A percentile compares a stretch with the other conserved stretches of the same genome.
Evolutionary conservation across 2,329 filamentous ascomycete genomes (phyloP).

Genomic region (Akanthomyces muscarius): DNA sequence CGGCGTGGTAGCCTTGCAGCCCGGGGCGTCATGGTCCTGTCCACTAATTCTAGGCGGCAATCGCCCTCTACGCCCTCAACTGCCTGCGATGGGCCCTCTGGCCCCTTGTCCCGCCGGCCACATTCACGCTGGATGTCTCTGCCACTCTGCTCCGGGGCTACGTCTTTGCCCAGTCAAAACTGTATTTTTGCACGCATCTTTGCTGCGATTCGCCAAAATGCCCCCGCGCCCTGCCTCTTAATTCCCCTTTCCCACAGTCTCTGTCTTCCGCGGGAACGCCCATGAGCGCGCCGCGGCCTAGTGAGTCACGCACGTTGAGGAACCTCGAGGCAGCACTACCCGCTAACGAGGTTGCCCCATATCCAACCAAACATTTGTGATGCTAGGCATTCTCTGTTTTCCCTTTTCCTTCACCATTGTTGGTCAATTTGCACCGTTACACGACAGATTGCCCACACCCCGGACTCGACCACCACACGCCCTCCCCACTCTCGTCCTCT

Average conservation of each 20-base stretch:
- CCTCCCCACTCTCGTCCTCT: not conserved
- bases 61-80: not conserved
- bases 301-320: conserved; percentile 2
- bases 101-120: not conserved
- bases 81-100: not conserved
- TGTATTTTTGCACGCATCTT: not conserved
- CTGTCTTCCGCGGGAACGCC: not conserved
- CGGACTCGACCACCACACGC: conserved; percentile 5
- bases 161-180: not conserved
- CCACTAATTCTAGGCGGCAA: not conserved
- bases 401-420: not conserved
- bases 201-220: not conserved
- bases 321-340: conserved; percentile 1
- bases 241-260: not conserved
- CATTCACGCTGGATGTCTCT: not conserved
- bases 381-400: not conserved
- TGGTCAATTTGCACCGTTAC: conserved; percentile 3
- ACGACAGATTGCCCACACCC: not conserved
- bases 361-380: conserved; percentile 3
- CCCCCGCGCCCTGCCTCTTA: not conserved
- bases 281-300: not conserved
- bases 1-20: conserved; percentile 7
- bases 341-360: not conserved
- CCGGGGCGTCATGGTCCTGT: not conserved
- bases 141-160: not conserved